Conservation (phyloP, 805 yeast species). For the Saccharomycopsis sp. region DNA sequence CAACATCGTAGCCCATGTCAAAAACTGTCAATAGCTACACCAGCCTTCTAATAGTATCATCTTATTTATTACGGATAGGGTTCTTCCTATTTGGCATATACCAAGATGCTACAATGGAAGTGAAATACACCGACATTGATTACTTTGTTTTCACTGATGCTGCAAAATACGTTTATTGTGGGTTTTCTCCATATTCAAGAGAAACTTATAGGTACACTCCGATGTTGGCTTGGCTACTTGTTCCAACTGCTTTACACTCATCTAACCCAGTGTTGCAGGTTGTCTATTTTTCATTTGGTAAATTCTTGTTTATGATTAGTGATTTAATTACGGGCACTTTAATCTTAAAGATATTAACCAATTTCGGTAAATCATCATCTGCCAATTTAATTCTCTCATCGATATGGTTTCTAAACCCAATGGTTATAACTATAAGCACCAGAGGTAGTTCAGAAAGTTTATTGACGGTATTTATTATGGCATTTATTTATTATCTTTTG, state of each 20-base stretch:
- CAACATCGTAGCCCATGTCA: not conserved
- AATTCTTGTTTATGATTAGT: constrained; percentile 64
- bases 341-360: constrained; percentile 36
- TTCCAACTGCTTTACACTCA: constrained; percentile 49
- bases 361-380: constrained; percentile 5
- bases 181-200: constrained; percentile 66
- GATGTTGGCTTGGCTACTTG: constrained; percentile 70
- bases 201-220: constrained; percentile 96
- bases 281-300: constrained; percentile 63
- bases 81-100: constrained; percentile 76
- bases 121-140: constrained; percentile 91
- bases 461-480: constrained; percentile 67
- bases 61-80: constrained; percentile 41
- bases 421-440: constrained; percentile 89
- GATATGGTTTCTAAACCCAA: constrained; percentile 88
- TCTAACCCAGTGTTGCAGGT: constrained; percentile 49
- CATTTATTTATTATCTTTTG: constrained; percentile 43
- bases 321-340: constrained; percentile 78
- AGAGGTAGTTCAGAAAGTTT: constrained; percentile 92
- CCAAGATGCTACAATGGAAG: constrained; percentile 74
- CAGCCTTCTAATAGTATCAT: constrained; percentile 17
- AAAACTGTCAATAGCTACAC: not conserved
- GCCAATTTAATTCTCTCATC: constrained; percentile 41
- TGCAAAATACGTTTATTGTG: constrained; percentile 52
- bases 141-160: constrained; percentile 94